Conservation (phyloP, 805 yeast genomes). For the Wickerhamomyces alni region DNA sequence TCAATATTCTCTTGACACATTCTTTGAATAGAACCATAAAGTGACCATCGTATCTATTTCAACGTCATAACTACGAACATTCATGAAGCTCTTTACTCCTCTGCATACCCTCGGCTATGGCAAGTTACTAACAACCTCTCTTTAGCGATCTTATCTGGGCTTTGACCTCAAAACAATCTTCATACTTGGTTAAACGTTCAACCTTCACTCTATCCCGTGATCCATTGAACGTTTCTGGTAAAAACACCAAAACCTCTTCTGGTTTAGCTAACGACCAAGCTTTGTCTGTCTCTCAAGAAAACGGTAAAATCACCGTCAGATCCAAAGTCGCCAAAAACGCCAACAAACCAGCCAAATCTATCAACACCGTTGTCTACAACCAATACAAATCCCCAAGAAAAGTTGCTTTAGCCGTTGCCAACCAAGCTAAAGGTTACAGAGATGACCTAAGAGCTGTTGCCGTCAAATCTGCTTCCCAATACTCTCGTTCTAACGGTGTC, state of each 20-base stretch:
- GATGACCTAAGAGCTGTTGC: constrained; percentile 43
- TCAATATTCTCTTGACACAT: no score
- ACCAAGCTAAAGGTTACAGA: constrained; percentile 41
- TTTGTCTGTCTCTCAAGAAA: constrained; percentile 34
- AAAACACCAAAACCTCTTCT: constrained; percentile 40
- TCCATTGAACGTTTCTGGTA: constrained; percentile 42
- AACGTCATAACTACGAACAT: no score
- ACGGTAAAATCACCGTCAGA: constrained; percentile 34
- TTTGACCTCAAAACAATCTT: constrained; percentile 39
- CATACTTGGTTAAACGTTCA: constrained; percentile 42
- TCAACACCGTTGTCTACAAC: constrained; percentile 33
- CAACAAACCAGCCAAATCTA: constrained; percentile 41
- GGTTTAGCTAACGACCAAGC: constrained; percentile 47
- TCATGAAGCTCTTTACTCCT: no score
- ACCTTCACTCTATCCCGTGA: constrained; percentile 40
- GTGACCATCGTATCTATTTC: no score
- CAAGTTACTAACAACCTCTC: constrained; percentile 13
- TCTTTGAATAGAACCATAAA: no score
- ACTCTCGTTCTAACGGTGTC: constrained; percentile 32
- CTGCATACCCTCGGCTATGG: no score
- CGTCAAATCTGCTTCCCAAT: constrained; percentile 39
- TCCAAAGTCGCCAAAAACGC: constrained; percentile 39
- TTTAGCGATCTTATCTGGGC: constrained; percentile 47
- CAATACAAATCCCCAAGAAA: constrained; percentile 36
- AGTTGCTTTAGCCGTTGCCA: constrained; percentile 39